phyloP scores from a whole-genome alignment of 179 eudicot genomes.

The Silene coronaria region DNA sequence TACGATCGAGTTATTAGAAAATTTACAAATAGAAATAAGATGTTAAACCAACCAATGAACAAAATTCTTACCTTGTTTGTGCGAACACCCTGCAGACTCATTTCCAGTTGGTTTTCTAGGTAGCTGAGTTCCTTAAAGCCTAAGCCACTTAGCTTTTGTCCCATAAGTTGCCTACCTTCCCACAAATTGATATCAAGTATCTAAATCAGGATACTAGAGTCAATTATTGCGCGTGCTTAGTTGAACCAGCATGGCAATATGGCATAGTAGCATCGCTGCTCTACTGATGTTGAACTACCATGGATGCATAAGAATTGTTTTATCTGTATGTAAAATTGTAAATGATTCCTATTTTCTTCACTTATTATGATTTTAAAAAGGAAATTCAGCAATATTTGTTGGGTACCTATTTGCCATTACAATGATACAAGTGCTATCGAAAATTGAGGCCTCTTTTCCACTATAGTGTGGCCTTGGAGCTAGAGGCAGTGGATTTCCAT shows the following conservation, averaged over 20 bases:
- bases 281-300: not conserved
- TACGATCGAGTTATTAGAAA: not conserved
- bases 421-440: not conserved
- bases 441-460: no score
- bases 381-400: not conserved
- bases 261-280: not conserved
- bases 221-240: not conserved
- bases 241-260: not conserved
- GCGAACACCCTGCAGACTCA: constrained; percentile 32
- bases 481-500: not conserved
- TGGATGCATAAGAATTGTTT: not conserved
- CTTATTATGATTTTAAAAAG: no score
- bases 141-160: constrained; percentile 37
- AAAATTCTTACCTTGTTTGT: constrained; percentile 29
- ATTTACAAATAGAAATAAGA: not conserved
- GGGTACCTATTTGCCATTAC: not conserved
- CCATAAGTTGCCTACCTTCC: constrained; percentile 41
- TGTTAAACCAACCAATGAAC: not conserved
- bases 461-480: not conserved
- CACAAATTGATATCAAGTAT: constrained; percentile 3
- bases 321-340: no score
- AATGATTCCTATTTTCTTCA: no score
- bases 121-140: constrained; percentile 33
- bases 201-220: constrained; percentile 9
- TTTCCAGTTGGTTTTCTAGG: constrained; percentile 39